Percentiles rank a stretch among this genome's conserved stretches.
These are phyloP conservation scores for Apocynum venetum DNA, from an alignment of 257 asterid genomes.

Conservation along the genomic window DNA sequence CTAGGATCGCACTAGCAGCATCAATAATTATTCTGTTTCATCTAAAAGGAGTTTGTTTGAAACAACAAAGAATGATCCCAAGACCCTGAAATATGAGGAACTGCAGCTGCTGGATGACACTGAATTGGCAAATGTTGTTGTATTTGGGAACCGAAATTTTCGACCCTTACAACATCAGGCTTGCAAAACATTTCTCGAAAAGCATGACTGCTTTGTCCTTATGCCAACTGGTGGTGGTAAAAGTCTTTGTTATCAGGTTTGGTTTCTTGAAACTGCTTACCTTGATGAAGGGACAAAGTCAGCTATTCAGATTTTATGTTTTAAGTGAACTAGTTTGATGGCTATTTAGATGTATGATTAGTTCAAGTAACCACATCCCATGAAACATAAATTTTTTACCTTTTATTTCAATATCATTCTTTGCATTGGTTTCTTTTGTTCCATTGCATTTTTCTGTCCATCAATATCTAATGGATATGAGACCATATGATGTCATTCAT, in stretches of 20 bases:
- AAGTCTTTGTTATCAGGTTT: constrained; percentile 98
- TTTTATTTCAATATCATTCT: background rate
- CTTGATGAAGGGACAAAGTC: background rate
- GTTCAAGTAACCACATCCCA: background rate
- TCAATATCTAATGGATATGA: background rate
- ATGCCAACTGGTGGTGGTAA: constrained; percentile 99
- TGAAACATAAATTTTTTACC: background rate
- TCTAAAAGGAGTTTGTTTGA: constrained; percentile 31
- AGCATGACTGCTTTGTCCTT: constrained; percentile 84
- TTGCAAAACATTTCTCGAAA: constrained; percentile 60
- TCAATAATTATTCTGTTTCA: constrained; percentile 43
- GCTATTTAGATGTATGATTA: background rate
- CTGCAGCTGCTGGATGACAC: constrained; percentile 68
- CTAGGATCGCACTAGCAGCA: constrained; percentile 45
- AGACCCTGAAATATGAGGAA: constrained; percentile 60
- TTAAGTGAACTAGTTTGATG: background rate
- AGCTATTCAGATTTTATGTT: background rate
- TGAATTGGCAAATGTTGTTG: constrained; percentile 89
- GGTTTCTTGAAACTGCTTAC: constrained; percentile 13
- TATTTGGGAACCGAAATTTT: constrained; percentile 75
- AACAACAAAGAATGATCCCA: constrained; percentile 24
- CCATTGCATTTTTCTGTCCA: background rate
- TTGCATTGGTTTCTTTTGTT: background rate
- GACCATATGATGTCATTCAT: background rate
- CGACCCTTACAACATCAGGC: constrained; percentile 85